Base-by-base conservation (phyloP, 495 filamentous ascomycete genomes). In the Aspergillus funiculosus region DNA sequence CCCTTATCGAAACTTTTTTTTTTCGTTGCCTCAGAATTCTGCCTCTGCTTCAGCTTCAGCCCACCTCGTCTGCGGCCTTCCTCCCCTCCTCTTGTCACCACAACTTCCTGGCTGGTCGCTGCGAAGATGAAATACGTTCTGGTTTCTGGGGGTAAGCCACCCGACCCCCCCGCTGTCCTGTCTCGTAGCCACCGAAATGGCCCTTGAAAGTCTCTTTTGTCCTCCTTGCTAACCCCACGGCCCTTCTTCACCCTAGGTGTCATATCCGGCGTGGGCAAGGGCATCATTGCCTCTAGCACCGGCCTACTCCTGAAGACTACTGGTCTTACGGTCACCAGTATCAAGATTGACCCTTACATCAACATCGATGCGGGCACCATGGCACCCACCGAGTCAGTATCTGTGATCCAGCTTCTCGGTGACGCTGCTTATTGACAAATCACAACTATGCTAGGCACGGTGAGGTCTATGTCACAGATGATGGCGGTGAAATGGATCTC, bases 81-180 rank as follows among this genome's bases (percentile, higher is more conserved):
- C 9, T 27, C n/a, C 21, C 27, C 10, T 22, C 14, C 15, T 19
- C 32, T 14, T 36, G 7, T 14, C 32, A 28, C 13, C 22, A 30
- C 17, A 22, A 1, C 1, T 10, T 38, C 35, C 19, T 20, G n/a
- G n/a, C n/a, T n/a, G n/a, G n/a, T n/a, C n/a, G n/a, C n/a, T n/a
- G n/a, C n/a, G n/a, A 80, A 69, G 48, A 90, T 89, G 84, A 88
- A 89, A 71, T 88, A 87, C 69, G 82, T 89, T 63, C 71, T 91
- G 34, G 86, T 90, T 24, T 86, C 83, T 50, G 86, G 86, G 77
- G 85, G n/a, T n/a, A n/a, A n/a, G n/a, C n/a, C n/a, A n/a, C n/a
- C n/a, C n/a, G n/a, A n/a, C n/a, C n/a, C n/a, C n/a, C n/a, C n/a
- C n/a, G n/a, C n/a, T n/a, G n/a, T n/a, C n/a, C n/a, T n/a, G n/a